Base-by-base conservation (phyloP, 1,284 basidiomycete genomes). In the Leucoagaricus sp. region DNA sequence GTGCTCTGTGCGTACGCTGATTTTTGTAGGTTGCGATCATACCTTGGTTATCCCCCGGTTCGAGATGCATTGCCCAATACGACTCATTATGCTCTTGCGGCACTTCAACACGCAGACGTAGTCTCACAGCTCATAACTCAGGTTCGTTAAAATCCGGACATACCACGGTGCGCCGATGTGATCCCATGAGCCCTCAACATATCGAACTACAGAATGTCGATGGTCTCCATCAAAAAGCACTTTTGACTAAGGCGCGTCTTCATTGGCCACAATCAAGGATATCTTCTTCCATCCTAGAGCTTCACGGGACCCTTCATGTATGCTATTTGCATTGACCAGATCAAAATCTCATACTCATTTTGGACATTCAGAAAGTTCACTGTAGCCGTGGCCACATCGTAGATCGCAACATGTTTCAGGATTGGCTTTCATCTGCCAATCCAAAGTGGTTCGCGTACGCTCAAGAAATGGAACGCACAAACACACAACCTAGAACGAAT, bases 241-340 rank as follows among this genome's bases (percentile, higher is more conserved):
- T 86, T 44, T 54, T 61, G 33, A 61, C 65, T 49, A 63, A 66
- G 67, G 60, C 72, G 66, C 52, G 64, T 73, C 19, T 76, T 70
- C 72, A 66, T n/a, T 73, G 73, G 71, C 59, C 72, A 79, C 51
- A 68, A 78, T 34, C 64, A 77, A 33, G 72, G 72, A 26, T 47
- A 2, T 17, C 41, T 23, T 46, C 49, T 7, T 46, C 49, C 9
- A 87, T 95, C 51, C 75, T 96, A 28, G 93, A 96, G 68, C 79
- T 98, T 8, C 94, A 98, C 69, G 95, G 94, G 19, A 94, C 90
- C 7, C 73, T 98, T 4, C 90, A 93, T 65, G 91, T 93, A 82
- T 67, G 53, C 53, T 23, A 58, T 34, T 26, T 42, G 36, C 48
- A 29, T 38, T 31, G 26, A 9, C 25, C 62, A 38, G 26, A 55